Evolutionary conservation across 176 grass and related monocot genomes (phyloP), one percentile per base, ranked within the genome.

Genomic region (Puya raimondii): DNA sequence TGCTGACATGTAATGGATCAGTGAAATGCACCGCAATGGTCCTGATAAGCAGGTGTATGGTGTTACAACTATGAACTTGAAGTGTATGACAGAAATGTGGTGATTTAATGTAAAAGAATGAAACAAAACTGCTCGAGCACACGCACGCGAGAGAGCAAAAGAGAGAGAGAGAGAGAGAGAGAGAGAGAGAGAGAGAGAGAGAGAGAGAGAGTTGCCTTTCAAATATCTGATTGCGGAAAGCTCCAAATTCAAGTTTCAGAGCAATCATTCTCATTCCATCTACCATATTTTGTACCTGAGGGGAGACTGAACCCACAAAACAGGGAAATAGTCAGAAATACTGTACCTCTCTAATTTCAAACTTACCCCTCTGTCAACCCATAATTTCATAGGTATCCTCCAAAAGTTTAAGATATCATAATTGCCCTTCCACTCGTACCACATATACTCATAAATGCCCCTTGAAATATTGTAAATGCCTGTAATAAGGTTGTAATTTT

Each of bases 231-330:
- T 99, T 94, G 67, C 67, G 84, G 70, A 94, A 99, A 91, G 79
- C 87, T 80, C 95, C 95, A 86, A 99, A 99, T 88, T 99, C 95
- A 73, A 99, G 95, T 73, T 99, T 99, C 68, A 99, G 82, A 75
- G 95, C 95, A 84, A 99, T 94, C 87, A 92, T 99, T 88, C 95
- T 93, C 95, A 99, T 94, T 58, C 87, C 85, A 73, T 99, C 95
- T 69, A 99, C 95, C 74, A 88, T 82, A 75, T 80, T 99, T 61
- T 89, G 90, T 58, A 85, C 94, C 72, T 84, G 87, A 70, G 82
- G 87, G 58, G 74, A 79, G 20, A 77, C 95, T 99, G 95, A 59
- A 78, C 51, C 27, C 56, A 77, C 48, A 70, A 79, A 56, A 77
- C 12, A 77, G 5, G 66, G 42, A 16, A 72, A 78, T 42, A 85